Conservation (phyloP, 768 basidiomycete genomes). For the Wakefieldia striispora region DNA sequence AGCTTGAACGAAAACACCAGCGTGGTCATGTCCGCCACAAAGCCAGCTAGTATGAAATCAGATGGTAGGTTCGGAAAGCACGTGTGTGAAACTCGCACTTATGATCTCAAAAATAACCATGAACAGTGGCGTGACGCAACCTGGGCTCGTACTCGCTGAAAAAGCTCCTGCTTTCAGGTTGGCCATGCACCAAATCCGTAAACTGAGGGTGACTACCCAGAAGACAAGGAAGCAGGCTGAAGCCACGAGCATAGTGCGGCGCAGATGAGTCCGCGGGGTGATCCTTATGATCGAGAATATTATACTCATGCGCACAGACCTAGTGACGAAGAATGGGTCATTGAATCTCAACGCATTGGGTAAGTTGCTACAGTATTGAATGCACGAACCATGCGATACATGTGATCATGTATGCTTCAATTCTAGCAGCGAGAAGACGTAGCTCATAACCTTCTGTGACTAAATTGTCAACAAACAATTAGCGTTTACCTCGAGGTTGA, state of each 20-base stretch:
- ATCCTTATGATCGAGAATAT: conserved; percentile 14
- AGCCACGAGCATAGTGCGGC: not conserved
- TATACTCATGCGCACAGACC: conserved; percentile 21
- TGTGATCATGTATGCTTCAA: conserved; percentile 10
- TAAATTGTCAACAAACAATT: not conserved
- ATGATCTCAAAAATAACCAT: conserved; percentile 4
- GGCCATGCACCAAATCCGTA: conserved; percentile 10
- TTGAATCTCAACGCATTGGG: not conserved
- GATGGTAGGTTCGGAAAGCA: not conserved
- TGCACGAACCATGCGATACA: conserved; percentile 9
- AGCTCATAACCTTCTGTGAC: not conserved
- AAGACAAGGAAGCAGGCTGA: not conserved
- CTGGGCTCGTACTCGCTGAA: not conserved
- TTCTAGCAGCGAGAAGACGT: not conserved
- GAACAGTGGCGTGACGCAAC: not conserved
- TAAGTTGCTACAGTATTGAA: not conserved
- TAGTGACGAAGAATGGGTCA: not conserved
- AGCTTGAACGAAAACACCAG: conserved; percentile 9
- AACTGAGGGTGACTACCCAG: conserved; percentile 2
- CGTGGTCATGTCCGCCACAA: not conserved
- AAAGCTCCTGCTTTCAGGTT: not conserved
- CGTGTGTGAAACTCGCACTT: not conserved
- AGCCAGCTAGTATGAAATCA: conserved; percentile 1
- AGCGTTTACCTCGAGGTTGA: too few species aligned
- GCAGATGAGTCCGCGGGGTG: not conserved